These are phyloP conservation scores for Ceratocystis colombiana DNA, from an alignment of 2,329 filamentous ascomycete genomes.

Conservation along the genomic window DNA sequence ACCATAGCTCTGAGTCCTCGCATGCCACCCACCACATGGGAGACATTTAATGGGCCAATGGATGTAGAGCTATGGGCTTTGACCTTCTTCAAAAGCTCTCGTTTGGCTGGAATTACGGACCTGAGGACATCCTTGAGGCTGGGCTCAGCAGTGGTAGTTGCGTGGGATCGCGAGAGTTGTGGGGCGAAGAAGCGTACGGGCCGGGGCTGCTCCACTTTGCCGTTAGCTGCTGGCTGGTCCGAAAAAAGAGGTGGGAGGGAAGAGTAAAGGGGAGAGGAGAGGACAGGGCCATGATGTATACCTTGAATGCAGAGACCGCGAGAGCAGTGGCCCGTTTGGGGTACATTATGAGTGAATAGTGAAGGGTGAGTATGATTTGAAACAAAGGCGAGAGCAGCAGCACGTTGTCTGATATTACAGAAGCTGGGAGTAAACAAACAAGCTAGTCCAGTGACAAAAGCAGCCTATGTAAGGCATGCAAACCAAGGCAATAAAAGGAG, in stretches of 20 bases:
- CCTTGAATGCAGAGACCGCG: constrained; percentile 3
- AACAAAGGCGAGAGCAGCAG: background rate
- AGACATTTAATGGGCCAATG: constrained; percentile 85
- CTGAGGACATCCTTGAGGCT: constrained; percentile 82
- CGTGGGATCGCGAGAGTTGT: constrained; percentile 48
- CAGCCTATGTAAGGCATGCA: background rate
- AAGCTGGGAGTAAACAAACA: background rate
- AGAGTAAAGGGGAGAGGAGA: too few species aligned
- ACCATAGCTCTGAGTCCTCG: constrained; percentile 95
- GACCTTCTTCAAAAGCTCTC: constrained; percentile 86
- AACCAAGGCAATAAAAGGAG: background rate
- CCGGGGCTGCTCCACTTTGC: background rate
- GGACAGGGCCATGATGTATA: background rate
- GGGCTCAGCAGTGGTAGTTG: constrained; percentile 67
- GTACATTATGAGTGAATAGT: background rate
- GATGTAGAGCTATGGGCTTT: constrained; percentile 74
- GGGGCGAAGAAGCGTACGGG: constrained; percentile 27
- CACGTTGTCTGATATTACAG: background rate
- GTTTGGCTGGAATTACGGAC: constrained; percentile 78
- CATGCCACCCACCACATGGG: constrained; percentile 94
- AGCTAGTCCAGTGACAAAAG: background rate
- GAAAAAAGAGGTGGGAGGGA: background rate
- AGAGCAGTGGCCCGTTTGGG: background rate
- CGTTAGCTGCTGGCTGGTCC: background rate
- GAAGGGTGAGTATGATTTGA: background rate